Percentiles rank a stretch among this genome's conserved stretches.
Evolutionary conservation across 805 yeast species (phyloP).

Genomic region (Sugiyamaella chiloensis): DNA sequence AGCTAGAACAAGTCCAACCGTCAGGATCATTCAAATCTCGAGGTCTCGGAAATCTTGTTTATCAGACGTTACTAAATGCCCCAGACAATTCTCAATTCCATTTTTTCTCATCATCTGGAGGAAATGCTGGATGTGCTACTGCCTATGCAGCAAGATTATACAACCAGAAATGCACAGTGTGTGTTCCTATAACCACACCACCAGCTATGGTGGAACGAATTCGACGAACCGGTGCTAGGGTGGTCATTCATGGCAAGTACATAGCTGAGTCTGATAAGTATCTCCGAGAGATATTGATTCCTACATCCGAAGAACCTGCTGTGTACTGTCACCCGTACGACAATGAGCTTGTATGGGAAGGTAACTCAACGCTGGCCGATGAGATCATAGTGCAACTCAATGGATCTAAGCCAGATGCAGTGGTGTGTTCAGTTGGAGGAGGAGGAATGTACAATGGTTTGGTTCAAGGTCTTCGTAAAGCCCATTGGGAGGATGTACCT

Average conservation of each 20-base stretch:
- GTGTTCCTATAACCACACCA: constrained; percentile 51
- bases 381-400: constrained; percentile 74
- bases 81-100: constrained; percentile 28
- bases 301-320: constrained; percentile 49
- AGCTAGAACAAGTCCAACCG: constrained; percentile 83
- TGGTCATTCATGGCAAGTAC: constrained; percentile 67
- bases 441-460: constrained; percentile 92
- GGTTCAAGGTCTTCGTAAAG: constrained; percentile 73
- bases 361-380: constrained; percentile 90
- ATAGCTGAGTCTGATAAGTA: constrained; percentile 74
- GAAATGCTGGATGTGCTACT: constrained; percentile 97
- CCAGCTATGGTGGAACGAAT: constrained; percentile 46
- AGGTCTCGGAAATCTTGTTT: constrained; percentile 89
- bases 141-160: constrained; percentile 80
- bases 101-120: constrained; percentile 90
- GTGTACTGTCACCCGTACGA: constrained; percentile 93
- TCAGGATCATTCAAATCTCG: constrained; percentile 91
- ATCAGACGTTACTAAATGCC: constrained; percentile 54
- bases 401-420: constrained; percentile 66
- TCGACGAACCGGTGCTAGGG: constrained; percentile 48
- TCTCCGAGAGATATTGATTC: constrained; percentile 71
- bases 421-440: constrained; percentile 92
- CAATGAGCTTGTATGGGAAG: constrained; percentile 90
- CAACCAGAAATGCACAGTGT: constrained; percentile 55
- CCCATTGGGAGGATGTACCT: constrained; percentile 38